These are phyloP conservation scores for Citrus medica DNA, from an alignment of 345 rosid species.

Conservation along the genomic window DNA sequence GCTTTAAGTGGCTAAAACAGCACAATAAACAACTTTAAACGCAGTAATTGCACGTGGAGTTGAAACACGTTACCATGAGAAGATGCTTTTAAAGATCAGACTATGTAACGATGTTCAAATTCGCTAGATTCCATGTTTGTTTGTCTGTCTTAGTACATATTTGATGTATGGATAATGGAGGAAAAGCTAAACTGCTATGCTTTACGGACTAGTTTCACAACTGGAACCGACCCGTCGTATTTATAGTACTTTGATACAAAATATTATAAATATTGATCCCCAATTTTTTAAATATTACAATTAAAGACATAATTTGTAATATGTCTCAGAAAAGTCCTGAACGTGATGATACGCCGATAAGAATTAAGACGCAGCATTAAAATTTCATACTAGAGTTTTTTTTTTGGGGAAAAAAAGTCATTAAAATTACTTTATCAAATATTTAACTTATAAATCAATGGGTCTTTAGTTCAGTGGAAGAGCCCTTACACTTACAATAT, in stretches of 20 bases:
- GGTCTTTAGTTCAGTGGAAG: too few relatives aligned
- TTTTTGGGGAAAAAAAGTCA: too few relatives aligned
- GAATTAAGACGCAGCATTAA: too few relatives aligned
- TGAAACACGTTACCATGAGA: not conserved
- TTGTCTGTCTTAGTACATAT: not conserved
- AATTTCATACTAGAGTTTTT: too few relatives aligned
- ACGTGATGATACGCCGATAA: too few relatives aligned
- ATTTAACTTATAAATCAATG: too few relatives aligned
- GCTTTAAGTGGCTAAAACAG: not conserved
- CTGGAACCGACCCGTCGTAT: slow-evolving; percentile 25
- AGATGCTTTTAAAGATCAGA: slow-evolving; percentile 2
- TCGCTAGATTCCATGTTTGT: slow-evolving; percentile 44
- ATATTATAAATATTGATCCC: too few relatives aligned
- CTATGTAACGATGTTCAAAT: slow-evolving; percentile 24
- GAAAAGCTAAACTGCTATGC: not conserved
- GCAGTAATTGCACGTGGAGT: not conserved
- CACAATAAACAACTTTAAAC: not conserved
- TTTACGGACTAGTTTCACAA: slow-evolving; percentile 12
- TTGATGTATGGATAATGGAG: not conserved
- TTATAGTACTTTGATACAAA: not conserved
- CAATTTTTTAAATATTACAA: not conserved
- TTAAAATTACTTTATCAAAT: too few relatives aligned
- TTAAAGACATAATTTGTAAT: not conserved
- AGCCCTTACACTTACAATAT: too few relatives aligned
- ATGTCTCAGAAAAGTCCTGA: too few relatives aligned